Evolutionary conservation across 176 grass and related monocot genomes (phyloP), one percentile per base, ranked within the genome.

Genomic region (Avena atlantica): DNA sequence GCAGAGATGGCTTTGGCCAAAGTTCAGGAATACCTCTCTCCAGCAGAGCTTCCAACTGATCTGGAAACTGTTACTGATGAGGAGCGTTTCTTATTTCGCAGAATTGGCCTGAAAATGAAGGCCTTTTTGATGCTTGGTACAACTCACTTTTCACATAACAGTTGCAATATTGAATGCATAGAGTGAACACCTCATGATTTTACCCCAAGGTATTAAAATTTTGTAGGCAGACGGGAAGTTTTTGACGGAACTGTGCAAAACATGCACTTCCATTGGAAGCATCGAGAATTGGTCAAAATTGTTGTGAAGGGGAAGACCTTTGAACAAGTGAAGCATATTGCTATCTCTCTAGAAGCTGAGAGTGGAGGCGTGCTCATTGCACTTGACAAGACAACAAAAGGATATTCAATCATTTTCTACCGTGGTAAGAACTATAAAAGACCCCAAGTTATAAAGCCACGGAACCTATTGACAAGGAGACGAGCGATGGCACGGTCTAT

Each of bases 241-340:
- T 96, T 98, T 93, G 93, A 91, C 91, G 96, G 92, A 86, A 96
- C 97, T 79, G 87, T 98, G 51, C 90, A 98, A 85, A 98, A 94
- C 78, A 96, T 98, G 76, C 97, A 98, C 84, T 88, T 98, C 21
- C 91, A 91, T 70, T 98, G 97, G 97, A 98, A 98, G 77, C 78
- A 98, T 82, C 91, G 89, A 82, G 92, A 98, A 84, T 80, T 98
- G 50, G 87, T 93, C 60, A 96, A 98, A 91, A 84, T 98, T 82
- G 74, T 91, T 86, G 93, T 96, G 61, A 92, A 92, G 81, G 92
- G 93, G 40, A 96, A 98, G 88, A 96, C 17, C 81, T 96, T 96
- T 63, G 40, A 89, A 11, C 93, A 98, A 96, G 96, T 94, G 72
- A 96, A 96, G 85, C 96, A 98, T 71, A 91, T 93, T 83, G 94